Evolutionary conservation across 176 grass and related monocot species (phyloP), one percentile per base, ranked within the genome.

Genomic region (Eragrostis curvula): DNA sequence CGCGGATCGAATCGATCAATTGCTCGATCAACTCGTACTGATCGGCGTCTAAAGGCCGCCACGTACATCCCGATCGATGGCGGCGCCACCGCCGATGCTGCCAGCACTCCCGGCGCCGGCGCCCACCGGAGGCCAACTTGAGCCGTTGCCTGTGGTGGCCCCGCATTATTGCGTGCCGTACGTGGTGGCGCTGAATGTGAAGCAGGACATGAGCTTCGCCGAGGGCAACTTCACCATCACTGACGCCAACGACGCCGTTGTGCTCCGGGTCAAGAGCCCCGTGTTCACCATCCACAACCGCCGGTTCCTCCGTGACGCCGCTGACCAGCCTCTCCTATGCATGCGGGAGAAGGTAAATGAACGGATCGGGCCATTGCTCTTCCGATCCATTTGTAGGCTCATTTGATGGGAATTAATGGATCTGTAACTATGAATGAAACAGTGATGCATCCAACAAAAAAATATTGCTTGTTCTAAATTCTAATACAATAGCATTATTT

Each of bases 211-310:
- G 29, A 84, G 83, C 79, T 29, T 86, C 55, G 49, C 70, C 1
- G 81, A 74, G n/a, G 81, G 66, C 70, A 72, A 89, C 57, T 89
- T 87, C 83, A 40, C 62, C n/a, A 77, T 93, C 41, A 75, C 83
- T 20, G 87, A 89, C 70, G 55, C n/a, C 48, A 63, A 65, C 30
- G 91, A 84, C 57, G 68, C 63, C 45, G 66, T 82, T 32, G 81
- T 87, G 71, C 68, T 93, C 25, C 76, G 68, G 49, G 81, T 87
- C 28, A 28, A 65, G 71, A 85, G 77, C 66, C 47, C 44, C 21
- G 21, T 71, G 43, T 23, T 87, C 40, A 82, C 66, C 58, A 58
- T 89, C 48, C 65, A 59, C 57, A 72, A 41, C 5, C 84, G 71
- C 66, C 49, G 84, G 17, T 81, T 87, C 12, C 71, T 93, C 28